Base-by-base conservation (phyloP, 352 stramenopile genomes). In the Phytophthora tentaculata region DNA sequence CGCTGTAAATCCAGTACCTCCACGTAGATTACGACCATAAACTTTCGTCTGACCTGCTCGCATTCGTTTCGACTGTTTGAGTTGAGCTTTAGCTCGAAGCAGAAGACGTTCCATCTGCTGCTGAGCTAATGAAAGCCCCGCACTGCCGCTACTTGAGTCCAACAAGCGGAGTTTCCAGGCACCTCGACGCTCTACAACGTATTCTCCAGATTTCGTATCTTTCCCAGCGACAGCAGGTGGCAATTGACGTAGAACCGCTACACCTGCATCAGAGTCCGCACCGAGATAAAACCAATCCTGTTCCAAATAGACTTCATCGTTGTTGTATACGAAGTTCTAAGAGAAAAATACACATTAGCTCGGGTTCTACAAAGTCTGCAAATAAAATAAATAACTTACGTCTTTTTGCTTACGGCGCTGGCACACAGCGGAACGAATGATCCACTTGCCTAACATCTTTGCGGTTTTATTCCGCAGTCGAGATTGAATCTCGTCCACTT, bases 251-350 rank as follows among this genome's bases (percentile, higher is more conserved):
- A 94, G 62, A 12, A 94, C 83, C 0, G 86, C 86, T n/a, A 84
- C 32, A 12, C 77, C 76, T 9, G 77, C 74, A 41, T 92, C 85
- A 17, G 77, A 86, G 59, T 92, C 86, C 0, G 86, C 84, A 19
- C 79, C 83, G 8, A 94, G 63, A 50, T 94, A 92, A 71, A 94
- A 94, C 84, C 86, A 92, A 70, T 94, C 84, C 49, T 94, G 86
- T 74, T 94, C 84, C 14, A 94, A 60, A 59, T 88, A 94, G 16
- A 94, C 74, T 64, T 94, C 86, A 55, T 92, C 84, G 57, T 86
- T 86, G 73, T 92, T 94, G 76, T 92, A 92, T 24, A 94, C 86
- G 55, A 90, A 94, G 26, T 80, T 82, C 84, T 92, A 55, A 39
- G n/a, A 24, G 14, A 43, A 35, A n/a, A n/a, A n/a, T n/a, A n/a